These are phyloP conservation scores for Takakia lepidozioides DNA, from an alignment of 225 moss, liverwort and hornwort species.

Conservation along the genomic window DNA sequence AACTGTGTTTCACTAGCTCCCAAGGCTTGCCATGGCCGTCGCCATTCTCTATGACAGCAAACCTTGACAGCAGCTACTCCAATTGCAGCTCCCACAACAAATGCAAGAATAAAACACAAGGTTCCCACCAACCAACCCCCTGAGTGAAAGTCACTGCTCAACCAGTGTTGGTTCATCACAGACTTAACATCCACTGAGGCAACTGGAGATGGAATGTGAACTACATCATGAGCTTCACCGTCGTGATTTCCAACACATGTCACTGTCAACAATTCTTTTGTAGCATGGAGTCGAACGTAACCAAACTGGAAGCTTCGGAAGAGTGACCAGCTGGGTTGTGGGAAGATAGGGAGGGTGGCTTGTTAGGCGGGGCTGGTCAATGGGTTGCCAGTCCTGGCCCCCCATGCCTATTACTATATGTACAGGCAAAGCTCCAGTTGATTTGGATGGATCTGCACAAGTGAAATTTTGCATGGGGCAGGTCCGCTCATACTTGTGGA, in stretches of 20 bases:
- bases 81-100: no score
- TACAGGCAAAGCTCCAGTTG: constrained; percentile 34
- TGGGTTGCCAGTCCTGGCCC: constrained; percentile 89
- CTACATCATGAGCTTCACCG: constrained; percentile 68
- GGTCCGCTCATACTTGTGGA: constrained; percentile 93
- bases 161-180: no score
- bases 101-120: no score
- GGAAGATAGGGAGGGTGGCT: constrained; percentile 56
- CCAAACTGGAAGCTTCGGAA: constrained; percentile 70
- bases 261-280: constrained; percentile 43
- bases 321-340: constrained; percentile 72
- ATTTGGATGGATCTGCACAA: constrained; percentile 20
- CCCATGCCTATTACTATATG: constrained; percentile 95
- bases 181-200: no score
- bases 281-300: constrained; percentile 63
- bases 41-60: no score
- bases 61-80: no score
- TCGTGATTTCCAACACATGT: constrained; percentile 81
- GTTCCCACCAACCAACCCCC: no score
- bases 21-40: no score
- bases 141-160: no score
- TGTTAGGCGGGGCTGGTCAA: constrained; percentile 48
- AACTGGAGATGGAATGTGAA: constrained; percentile 27
- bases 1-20: no score
- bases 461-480: constrained; percentile 56